Evolutionary conservation across 306 rosid genomes (phyloP).

Genomic region (Cicer cuneatum): DNA sequence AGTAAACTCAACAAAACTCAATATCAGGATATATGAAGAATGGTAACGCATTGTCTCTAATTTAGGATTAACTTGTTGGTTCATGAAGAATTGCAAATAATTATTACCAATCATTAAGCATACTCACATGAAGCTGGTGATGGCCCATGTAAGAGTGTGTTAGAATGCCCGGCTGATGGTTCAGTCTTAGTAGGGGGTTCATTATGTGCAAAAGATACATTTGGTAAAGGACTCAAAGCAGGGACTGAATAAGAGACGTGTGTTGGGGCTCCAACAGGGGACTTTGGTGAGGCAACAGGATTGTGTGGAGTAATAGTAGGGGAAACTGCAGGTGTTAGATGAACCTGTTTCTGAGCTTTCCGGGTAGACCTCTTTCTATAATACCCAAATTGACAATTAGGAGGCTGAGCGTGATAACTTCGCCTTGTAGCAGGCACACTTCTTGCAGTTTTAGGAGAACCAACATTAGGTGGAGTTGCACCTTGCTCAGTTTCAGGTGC

Average conservation of each 20-base stretch:
- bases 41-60: slow-evolving; percentile 10
- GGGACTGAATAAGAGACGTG: slow-evolving; percentile 53
- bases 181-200: slow-evolving; percentile 64
- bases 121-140: slow-evolving; percentile 68
- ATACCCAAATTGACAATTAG: slow-evolving; percentile 52
- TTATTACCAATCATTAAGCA: slow-evolving; percentile 17
- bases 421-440: slow-evolving; percentile 49
- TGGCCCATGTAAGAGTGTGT: slow-evolving; percentile 46
- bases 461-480: slow-evolving; percentile 49
- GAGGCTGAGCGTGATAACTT: slow-evolving; percentile 60
- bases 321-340: slow-evolving; percentile 57
- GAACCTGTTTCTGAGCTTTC: slow-evolving; percentile 49
- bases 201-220: slow-evolving; percentile 61
- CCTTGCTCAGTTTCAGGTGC: slow-evolving; percentile 48
- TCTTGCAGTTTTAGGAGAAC: slow-evolving; percentile 57
- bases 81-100: slow-evolving; percentile 10
- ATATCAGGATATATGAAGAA: background rate
- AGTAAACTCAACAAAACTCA: slow-evolving; percentile 8
- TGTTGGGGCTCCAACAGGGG: slow-evolving; percentile 47
- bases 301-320: slow-evolving; percentile 53
- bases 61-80: slow-evolving; percentile 12
- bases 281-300: slow-evolving; percentile 55
- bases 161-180: slow-evolving; percentile 48
- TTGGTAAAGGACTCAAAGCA: slow-evolving; percentile 72
- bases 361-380: slow-evolving; percentile 49